These are phyloP conservation scores for Pisolithus albus DNA, from an alignment of 768 basidiomycete genomes.

Conservation along the genomic window DNA sequence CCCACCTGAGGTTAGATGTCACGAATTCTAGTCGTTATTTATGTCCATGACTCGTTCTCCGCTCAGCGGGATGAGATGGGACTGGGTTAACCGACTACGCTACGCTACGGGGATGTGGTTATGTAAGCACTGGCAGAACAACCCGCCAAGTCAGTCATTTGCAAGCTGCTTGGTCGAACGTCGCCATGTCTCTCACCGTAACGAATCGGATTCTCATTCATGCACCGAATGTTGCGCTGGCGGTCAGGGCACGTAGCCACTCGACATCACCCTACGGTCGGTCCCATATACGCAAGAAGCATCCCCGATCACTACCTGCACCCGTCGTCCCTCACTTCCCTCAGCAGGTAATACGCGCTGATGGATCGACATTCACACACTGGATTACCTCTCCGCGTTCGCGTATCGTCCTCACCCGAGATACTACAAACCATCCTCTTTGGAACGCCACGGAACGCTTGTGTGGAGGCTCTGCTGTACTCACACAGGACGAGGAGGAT, in stretches of 20 bases:
- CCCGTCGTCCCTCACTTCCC: slow-evolving; percentile 84
- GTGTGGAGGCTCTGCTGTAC: slow-evolving; percentile 39
- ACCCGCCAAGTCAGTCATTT: too few species aligned
- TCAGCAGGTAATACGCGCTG: slow-evolving; percentile 77
- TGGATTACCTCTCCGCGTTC: slow-evolving; percentile 86
- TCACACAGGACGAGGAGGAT: slow-evolving; percentile 55
- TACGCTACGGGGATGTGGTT: too few species aligned
- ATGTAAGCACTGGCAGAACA: too few species aligned
- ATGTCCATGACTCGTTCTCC: too few species aligned
- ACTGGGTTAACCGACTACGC: too few species aligned
- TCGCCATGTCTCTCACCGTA: slow-evolving; percentile 11
- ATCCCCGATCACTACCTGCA: slow-evolving; percentile 62
- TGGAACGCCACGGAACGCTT: slow-evolving; percentile 67
- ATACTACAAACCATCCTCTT: slow-evolving; percentile 82
- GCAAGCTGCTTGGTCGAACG: too few species aligned
- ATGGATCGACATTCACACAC: slow-evolving; percentile 83
- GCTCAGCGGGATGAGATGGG: too few species aligned
- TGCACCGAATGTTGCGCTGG: slow-evolving; percentile 9
- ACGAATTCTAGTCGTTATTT: too few species aligned
- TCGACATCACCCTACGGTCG: slow-evolving; percentile 80
- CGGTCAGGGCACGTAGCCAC: slow-evolving; percentile 30
- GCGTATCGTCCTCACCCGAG: slow-evolving; percentile 69
- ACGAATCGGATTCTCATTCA: slow-evolving; percentile 10
- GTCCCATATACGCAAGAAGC: slow-evolving; percentile 74
- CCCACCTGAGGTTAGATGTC: too few species aligned